A percentile compares a stretch with the other conserved stretches of the same genome.
phyloP scores from a whole-genome alignment of 352 stramenopile species.

The Phytophthora tubulina region DNA sequence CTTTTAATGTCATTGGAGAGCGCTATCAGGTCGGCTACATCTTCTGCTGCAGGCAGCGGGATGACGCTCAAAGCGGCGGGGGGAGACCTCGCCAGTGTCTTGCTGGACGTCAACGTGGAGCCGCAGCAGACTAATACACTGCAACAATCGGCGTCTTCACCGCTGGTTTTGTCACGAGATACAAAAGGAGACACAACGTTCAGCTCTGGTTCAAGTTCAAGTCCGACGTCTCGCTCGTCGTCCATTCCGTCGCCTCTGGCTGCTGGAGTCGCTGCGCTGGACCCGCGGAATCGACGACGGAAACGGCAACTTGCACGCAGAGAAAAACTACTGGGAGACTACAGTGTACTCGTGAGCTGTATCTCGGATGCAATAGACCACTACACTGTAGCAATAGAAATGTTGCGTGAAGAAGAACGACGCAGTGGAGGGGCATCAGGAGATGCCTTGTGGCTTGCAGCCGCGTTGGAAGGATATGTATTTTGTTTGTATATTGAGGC shows the following conservation, averaged over 20 bases:
- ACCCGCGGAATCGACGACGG: constrained; percentile 53
- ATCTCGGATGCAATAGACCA: constrained; percentile 75
- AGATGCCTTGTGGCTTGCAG: constrained; percentile 83
- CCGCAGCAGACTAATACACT: constrained; percentile 41
- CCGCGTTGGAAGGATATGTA: constrained; percentile 78
- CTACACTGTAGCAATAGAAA: constrained; percentile 74
- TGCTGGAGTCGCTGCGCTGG: constrained; percentile 39
- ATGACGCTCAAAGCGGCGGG: constrained; percentile 15
- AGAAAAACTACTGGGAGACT: constrained; percentile 86
- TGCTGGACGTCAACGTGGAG: constrained; percentile 85
- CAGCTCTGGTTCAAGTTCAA: constrained; percentile 23
- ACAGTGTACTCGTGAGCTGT: constrained; percentile 73
- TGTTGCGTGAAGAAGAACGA: constrained; percentile 82
- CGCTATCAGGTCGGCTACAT: constrained; percentile 66
- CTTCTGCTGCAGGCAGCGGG: constrained; percentile 42
- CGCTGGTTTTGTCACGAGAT: constrained; percentile 41
- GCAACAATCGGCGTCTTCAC: constrained; percentile 33
- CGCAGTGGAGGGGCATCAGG: constrained; percentile 54
- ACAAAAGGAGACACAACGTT: constrained; percentile 12
- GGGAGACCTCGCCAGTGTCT: constrained; percentile 49
- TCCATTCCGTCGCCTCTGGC: constrained; percentile 51
- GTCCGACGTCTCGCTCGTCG: constrained; percentile 29
- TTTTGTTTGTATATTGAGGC: constrained; percentile 67
- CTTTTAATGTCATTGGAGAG: constrained; percentile 88
- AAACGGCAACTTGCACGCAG: constrained; percentile 70